Evolutionary conservation across 1,284 basidiomycete genomes (phyloP), one percentile per base, ranked within the genome.

Genomic region (Austroboletus niveus): DNA sequence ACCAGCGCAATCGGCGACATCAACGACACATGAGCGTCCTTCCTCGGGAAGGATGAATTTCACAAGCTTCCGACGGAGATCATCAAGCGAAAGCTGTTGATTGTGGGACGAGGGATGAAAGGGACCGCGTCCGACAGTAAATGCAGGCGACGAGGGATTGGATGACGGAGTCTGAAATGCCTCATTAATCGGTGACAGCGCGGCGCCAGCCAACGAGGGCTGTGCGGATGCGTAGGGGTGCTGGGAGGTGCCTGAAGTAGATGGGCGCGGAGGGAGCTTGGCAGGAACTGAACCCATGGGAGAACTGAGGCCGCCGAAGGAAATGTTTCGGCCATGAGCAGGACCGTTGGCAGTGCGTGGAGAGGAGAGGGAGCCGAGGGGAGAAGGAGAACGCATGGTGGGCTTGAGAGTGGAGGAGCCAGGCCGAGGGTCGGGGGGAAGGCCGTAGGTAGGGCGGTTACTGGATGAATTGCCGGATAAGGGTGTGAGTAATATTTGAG

Each of bases 11-110:
- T 87, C 83, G 2, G 83, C 80, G 11, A 93, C 85, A 63, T 94
- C 87, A 54, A 98, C 82, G 1, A 87, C 89, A 42, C 80, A 80
- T 22, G 87, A 85, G 48, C 86, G 80, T 24, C 71, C 83, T 71
- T 91, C 89, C 20, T 92, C 93, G 2, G 86, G 84, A 47, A 93
- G 77, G 41, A 85, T 76, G 66, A 97, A 95, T 68, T 92, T 96
- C 64, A 97, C 85, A 14, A 92, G 73, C 66, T 89, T 90, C 46
- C 86, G 78, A 42, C 87, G 78, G 45, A 94, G 74, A 58, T 94
- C 90, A 52, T 93, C 89, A 22, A 91, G 70, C 0, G 87, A 85
- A 6, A 82, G 76, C 2, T 77, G 71, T 44, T 69, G 65, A 45
- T 65, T 68, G 38, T 78, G 72, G 4, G 74, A 70, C 0, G 78